Evolutionary conservation across 2,329 filamentous ascomycete species (phyloP), one percentile per base, ranked within the genome.

Genomic region (Xylariaceae sp.): DNA sequence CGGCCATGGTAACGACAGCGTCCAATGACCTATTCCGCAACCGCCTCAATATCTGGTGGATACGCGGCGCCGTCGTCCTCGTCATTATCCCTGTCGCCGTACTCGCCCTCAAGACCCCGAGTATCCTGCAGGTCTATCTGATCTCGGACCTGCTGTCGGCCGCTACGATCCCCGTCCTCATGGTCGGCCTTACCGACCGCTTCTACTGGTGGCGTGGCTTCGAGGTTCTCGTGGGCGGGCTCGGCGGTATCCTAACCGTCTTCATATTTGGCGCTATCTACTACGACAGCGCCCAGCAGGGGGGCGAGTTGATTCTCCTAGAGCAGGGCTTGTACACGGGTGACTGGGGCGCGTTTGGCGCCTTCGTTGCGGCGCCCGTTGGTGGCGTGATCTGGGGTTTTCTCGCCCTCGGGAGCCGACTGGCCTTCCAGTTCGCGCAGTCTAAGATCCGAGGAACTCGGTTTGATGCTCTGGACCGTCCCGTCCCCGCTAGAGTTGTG

Each of bases 11-110:
- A 6, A 91, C 87, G n/a, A 89, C 88, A 0, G 88, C 86, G 11
- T 91, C 87, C 61, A 93, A 93, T 75, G 90, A 94, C 68, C 73
- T 94, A 11, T 93, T 93, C 80, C 85, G 89, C 64, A 94, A 94
- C 78, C 83, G 81, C 55, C 82, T 94, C 50, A 86, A 85, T 65
- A 82, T 92, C 60, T 89, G 88, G 83, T 82, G 78, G 70, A 87
- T 93, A 62, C 86, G 90, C 40, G 78, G 67, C 15, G 78, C 78
- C 33, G 89, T 94, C 21, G 82, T 93, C 1, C 67, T 89, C 13
- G 65, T 92, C 70, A 92, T 92, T 66, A 75, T 92, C 57, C 90
- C 90, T 2, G 82, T 86, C 45, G 81, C 92, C 10, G 82, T 90
- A 21, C 80, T 93, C 40, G 89, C 89, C 9, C 78, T 93, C 50